Percentiles rank a stretch among this genome's conserved stretches.
Conservation (phyloP, 2,329 filamentous ascomycete species). For the Diaporthe australafricana region DNA sequence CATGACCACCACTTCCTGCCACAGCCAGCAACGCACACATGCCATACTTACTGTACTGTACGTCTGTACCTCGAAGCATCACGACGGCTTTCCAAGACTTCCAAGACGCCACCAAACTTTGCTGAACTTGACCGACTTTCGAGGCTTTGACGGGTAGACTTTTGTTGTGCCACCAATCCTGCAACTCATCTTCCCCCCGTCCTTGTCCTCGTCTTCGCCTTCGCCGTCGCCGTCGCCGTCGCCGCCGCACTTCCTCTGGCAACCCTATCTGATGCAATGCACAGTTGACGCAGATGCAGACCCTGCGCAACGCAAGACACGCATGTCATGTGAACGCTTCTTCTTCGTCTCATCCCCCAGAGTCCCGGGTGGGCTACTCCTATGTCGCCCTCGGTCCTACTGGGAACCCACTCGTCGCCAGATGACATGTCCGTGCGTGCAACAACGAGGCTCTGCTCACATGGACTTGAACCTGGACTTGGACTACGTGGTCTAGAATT, state of each 20-base stretch:
- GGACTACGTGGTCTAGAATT: neutral
- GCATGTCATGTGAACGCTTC: constrained; percentile 23
- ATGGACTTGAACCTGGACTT: neutral
- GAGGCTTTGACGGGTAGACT: neutral
- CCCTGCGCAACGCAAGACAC: constrained; percentile 23
- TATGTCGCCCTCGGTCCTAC: neutral
- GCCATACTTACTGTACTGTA: neutral
- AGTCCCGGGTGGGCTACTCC: neutral
- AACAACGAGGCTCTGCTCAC: constrained; percentile 4
- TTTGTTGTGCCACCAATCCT: neutral
- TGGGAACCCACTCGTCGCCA: constrained; percentile 2
- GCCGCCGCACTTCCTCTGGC: constrained; percentile 4
- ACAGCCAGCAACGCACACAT: neutral
- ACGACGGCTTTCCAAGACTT: neutral
- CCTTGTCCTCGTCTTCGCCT: neutral
- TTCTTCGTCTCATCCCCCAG: neutral
- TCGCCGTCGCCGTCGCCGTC: neutral
- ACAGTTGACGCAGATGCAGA: constrained; percentile 31
- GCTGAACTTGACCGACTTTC: neutral
- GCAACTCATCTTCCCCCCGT: neutral
- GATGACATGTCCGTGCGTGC: constrained; percentile 22
- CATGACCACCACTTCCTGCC: constrained; percentile 1
- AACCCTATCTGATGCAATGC: constrained; percentile 32
- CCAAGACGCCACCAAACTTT: constrained; percentile 7
- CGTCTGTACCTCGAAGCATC: constrained; percentile 2